Evolutionary conservation across 1,284 basidiomycete species (phyloP), one percentile per base, ranked within the genome.

Genomic region (Volvariella surrecta): DNA sequence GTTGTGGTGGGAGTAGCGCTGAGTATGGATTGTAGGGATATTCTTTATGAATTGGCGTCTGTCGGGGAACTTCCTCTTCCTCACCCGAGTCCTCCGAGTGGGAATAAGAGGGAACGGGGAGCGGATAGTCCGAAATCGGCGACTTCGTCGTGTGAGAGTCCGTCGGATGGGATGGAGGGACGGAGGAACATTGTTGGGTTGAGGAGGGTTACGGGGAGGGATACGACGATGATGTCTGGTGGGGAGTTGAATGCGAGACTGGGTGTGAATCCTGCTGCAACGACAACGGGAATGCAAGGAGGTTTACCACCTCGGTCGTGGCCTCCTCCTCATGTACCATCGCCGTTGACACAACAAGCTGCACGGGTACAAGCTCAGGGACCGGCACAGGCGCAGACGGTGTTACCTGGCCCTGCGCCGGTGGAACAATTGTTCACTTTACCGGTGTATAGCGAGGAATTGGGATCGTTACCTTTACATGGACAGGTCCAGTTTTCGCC

Each of bases 41-140:
- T 85, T 35, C 58, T 86, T 9, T 79, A 73, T 48, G 81, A 84
- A 50, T 64, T 86, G 1, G 80, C 81, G 1, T 77, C 70, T 7
- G 75, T 76, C 4, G 79, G 80, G 2, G 79, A 84, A 22, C 63
- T 84, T 1, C 79, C 80, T 0, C 61, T 84, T 1, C 76, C 79
- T 7, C 65, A 74, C 40, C 52, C 69, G 0, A 74, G 67, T 32
- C 70, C 73, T 0, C 59, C 60, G 2, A 52, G 65, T 0, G 67
- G 55, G 44, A 70, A 75, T 49, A 85, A 85, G 49, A 76, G 82
- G 13, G 78, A 78, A 28, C 67, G 80, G 21, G 77, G 77, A 45
- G 60, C 68, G 1, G 76, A 80, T 45, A 71, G 66, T 42, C 64
- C 64, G 1, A 53, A 44, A 6, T 42, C 47, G 20, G 37, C 9